Conservation (phyloP, 192 early-diverging fungal species). For the Jimgerdemannia flammicorona region DNA sequence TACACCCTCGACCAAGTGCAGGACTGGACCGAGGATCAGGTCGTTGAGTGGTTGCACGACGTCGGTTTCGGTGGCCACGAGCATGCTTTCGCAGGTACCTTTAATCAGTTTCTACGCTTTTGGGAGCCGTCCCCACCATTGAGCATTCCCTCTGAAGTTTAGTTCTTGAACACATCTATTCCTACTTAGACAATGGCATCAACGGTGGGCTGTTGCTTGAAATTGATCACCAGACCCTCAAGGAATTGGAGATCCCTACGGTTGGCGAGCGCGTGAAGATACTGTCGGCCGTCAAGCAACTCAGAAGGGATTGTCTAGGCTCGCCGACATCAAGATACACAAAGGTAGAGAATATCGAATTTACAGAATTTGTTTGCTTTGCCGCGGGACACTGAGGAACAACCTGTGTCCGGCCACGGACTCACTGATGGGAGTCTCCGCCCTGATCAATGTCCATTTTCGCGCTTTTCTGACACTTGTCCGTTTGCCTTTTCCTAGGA, state of each 20-base stretch:
- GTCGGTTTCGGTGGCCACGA: conserved; percentile 16
- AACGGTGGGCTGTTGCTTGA: conserved; percentile 81
- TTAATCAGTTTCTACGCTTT: not conserved
- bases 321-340: not conserved
- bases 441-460: too few relatives aligned
- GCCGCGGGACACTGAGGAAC: too few relatives aligned
- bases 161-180: not conserved
- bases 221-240: conserved; percentile 76
- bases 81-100: conserved; percentile 23
- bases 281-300: conserved; percentile 67
- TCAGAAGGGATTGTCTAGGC: conserved; percentile 54
- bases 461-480: not conserved
- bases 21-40: conserved; percentile 23
- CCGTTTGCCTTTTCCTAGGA: not conserved
- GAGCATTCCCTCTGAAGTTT: not conserved
- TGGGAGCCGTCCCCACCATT: not conserved
- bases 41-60: conserved; percentile 28
- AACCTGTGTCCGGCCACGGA: too few relatives aligned
- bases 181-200: conserved; percentile 65
- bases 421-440: too few relatives aligned
- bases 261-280: conserved; percentile 85
- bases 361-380: too few relatives aligned
- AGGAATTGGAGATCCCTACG: conserved; percentile 74
- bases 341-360: not conserved
- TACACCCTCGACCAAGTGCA: conserved; percentile 26